phyloP scores from a whole-genome alignment of 805 yeast genomes.

The Pichia ethanolica region DNA sequence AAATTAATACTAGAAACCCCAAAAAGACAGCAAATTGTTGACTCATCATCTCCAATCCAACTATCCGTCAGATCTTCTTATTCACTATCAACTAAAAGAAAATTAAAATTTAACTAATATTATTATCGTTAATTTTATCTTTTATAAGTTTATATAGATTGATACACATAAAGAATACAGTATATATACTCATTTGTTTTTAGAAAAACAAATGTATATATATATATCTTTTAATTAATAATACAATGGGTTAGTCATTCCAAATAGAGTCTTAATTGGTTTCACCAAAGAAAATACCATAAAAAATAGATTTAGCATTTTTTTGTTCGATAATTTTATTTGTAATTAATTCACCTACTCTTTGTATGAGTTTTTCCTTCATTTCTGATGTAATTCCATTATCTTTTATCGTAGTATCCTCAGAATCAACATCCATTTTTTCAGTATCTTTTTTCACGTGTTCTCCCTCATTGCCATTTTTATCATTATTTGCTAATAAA shows the following conservation, averaged over 20 bases:
- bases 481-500: conserved; percentile 14
- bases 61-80: not conserved
- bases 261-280: too few relatives aligned
- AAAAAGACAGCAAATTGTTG: not conserved
- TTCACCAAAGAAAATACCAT: conserved; percentile 74
- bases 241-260: too few relatives aligned
- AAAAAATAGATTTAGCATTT: conserved; percentile 43
- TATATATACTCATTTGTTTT: not conserved
- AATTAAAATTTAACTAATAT: conserved; percentile 14
- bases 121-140: too few relatives aligned
- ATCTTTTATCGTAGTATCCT: conserved; percentile 14
- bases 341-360: conserved; percentile 57
- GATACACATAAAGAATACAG: too few relatives aligned
- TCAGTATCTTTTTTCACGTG: conserved; percentile 21
- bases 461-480: conserved; percentile 29
- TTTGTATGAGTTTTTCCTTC: conserved; percentile 39
- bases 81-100: conserved; percentile 14
- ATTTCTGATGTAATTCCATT: conserved; percentile 6
- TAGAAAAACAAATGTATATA: too few relatives aligned
- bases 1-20: not conserved
- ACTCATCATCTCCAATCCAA: not conserved
- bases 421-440: conserved; percentile 24
- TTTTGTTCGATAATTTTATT: conserved; percentile 38
- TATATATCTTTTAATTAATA: too few relatives aligned
- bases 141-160: not conserved